Evolutionary conservation across 495 filamentous ascomycete genomes (phyloP).

Genomic region (Aspergillus avenaceus): DNA sequence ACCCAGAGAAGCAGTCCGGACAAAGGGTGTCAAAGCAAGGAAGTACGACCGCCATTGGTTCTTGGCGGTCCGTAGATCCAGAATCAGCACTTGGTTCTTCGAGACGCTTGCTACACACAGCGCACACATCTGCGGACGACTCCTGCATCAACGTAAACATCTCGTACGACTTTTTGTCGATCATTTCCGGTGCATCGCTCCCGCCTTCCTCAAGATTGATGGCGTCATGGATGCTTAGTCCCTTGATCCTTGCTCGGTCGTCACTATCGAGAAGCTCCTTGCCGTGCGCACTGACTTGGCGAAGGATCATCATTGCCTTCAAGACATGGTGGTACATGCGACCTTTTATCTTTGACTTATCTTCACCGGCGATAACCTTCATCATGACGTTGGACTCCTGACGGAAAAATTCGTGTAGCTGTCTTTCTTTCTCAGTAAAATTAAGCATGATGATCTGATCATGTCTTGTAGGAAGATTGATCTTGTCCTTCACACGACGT

Average conservation of each 20-base stretch:
- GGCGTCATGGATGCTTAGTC: slow-evolving; percentile 71
- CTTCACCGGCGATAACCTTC: slow-evolving; percentile 47
- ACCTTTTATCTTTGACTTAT: slow-evolving; percentile 64
- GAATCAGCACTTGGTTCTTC: slow-evolving; percentile 37
- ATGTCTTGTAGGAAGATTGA: slow-evolving; percentile 69
- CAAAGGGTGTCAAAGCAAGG: slow-evolving; percentile 84
- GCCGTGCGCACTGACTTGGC: slow-evolving; percentile 87
- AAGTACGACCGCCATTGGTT: slow-evolving; percentile 70
- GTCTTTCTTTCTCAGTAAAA: slow-evolving; percentile 51
- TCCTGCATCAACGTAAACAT: slow-evolving; percentile 79
- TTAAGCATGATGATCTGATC: slow-evolving; percentile 65
- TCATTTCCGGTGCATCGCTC: slow-evolving; percentile 50
- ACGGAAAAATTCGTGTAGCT: slow-evolving; percentile 58
- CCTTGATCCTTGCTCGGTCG: slow-evolving; percentile 73
- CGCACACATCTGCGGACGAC: slow-evolving; percentile 65
- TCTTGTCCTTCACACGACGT: slow-evolving; percentile 86
- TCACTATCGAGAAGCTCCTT: slow-evolving; percentile 79
- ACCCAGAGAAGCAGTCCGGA: slow-evolving; percentile 57
- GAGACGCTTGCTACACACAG: slow-evolving; percentile 62
- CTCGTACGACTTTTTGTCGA: slow-evolving; percentile 69
- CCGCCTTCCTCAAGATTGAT: slow-evolving; percentile 82
- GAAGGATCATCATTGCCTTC: slow-evolving; percentile 83
- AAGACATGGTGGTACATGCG: slow-evolving; percentile 85
- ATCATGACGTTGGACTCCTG: slow-evolving; percentile 60
- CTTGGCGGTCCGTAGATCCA: slow-evolving; percentile 50